Evolutionary conservation across 306 rosid genomes (phyloP), one percentile per base, ranked within the genome.

Genomic region (Spatholobus suberectus): DNA sequence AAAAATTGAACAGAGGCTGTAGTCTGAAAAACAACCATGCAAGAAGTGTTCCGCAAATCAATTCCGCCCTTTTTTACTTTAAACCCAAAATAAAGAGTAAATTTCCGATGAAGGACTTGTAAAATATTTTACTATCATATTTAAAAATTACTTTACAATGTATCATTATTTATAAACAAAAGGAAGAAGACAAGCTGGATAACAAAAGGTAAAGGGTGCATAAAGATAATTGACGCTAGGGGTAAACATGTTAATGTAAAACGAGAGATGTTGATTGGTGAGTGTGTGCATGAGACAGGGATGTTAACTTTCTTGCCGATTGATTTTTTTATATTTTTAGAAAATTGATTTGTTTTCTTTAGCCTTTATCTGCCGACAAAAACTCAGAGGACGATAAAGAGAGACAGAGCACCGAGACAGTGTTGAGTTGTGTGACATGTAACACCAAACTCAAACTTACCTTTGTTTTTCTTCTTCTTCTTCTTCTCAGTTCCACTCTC

Each of bases 361-460:
- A 27, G 55, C 88, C 70, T 84, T 89, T 83, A 73, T 84, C 92
- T 89, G 91, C 94, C 92, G 94, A 91, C 92, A 91, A 41, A 87
- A 81, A 38, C 70, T 47, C 62, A 12, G n/a, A 82, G 87, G 72
- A 75, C 84, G 85, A 78, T 78, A 87, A 88, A 83, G 73, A 67
- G 71, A 77, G 72, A 62, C 29, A 59, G 76, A 17, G 80, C 73
- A 63, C 77, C 12, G 4, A 40, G 83, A 61, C 59, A 26, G 29
- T 26, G 23, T 81, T 44, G 27, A 78, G 55, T 49, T 20, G 69
- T 40, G 76, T 59, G 59, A 61, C 70, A 58, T 32, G 84, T 68
- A 51, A 65, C 70, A 55, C 81, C 52, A 70, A 32, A 69, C 62
- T 72, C 76, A 26, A 17, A 15, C 72, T 35, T 47, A 38, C 20